Conservation (phyloP, 805 yeast genomes). For the Clavispora fructus region DNA sequence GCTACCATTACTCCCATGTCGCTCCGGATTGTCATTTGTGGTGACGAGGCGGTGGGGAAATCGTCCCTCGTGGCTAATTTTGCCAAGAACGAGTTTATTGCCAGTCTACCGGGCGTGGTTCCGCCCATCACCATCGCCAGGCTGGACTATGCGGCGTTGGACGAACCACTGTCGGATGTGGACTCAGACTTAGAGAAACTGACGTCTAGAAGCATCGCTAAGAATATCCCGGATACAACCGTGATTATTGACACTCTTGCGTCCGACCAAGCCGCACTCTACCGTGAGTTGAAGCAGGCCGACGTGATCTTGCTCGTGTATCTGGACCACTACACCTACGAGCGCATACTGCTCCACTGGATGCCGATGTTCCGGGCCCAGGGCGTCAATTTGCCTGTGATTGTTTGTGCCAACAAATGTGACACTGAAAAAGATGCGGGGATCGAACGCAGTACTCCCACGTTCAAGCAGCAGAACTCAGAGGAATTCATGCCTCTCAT, state of each 20-base stretch:
- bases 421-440: constrained; percentile 38
- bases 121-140: constrained; percentile 82
- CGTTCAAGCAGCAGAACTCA: constrained; percentile 40
- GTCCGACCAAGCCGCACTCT: constrained; percentile 55
- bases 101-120: constrained; percentile 69
- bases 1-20: background rate
- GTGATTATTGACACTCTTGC: constrained; percentile 77
- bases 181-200: constrained; percentile 6
- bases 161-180: constrained; percentile 4
- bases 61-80: constrained; percentile 74
- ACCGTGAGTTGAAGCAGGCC: constrained; percentile 72
- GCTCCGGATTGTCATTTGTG: constrained; percentile 84
- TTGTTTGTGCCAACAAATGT: constrained; percentile 79
- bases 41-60: constrained; percentile 90
- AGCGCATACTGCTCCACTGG: constrained; percentile 89
- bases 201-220: constrained; percentile 14
- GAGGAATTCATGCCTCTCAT: constrained; percentile 84
- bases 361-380: constrained; percentile 85
- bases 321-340: constrained; percentile 91
- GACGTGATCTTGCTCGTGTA: constrained; percentile 94
- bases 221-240: constrained; percentile 44
- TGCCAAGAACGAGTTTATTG: constrained; percentile 68
- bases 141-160: constrained; percentile 47
- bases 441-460: constrained; percentile 18
- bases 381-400: constrained; percentile 93